phyloP scores from a whole-genome alignment of 2,329 filamentous ascomycete species.

The Cladorrhinum sp. region DNA sequence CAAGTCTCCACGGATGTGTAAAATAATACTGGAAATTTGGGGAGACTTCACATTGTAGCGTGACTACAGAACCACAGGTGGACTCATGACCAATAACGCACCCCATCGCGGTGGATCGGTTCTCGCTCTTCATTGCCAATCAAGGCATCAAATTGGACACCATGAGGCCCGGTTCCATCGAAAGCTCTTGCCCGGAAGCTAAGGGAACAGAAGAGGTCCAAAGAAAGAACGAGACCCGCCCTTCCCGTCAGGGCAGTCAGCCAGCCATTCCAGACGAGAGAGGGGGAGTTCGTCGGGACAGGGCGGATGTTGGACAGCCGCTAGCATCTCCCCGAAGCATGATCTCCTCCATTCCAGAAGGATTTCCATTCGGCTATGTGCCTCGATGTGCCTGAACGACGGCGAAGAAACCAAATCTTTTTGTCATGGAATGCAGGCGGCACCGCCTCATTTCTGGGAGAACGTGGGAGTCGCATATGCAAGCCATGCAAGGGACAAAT shows the following conservation, averaged over 20 bases:
- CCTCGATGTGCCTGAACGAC: conserved; percentile 7
- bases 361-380: conserved; percentile 4
- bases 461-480: conserved; percentile 28
- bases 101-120: conserved; percentile 3
- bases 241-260: neutral
- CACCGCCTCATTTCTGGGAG: conserved; percentile 23
- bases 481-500: conserved; percentile 29
- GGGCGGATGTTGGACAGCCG: conserved; percentile 3
- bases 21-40: neutral
- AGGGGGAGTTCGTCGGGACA: neutral
- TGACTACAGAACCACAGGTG: neutral
- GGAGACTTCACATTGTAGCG: conserved; percentile 5
- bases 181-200: conserved; percentile 2
- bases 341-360: conserved; percentile 10
- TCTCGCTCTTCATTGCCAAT: conserved; percentile 5
- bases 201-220: neutral
- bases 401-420: conserved; percentile 25
- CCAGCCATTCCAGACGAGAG: neutral
- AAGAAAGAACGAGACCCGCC: neutral
- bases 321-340: conserved; percentile 2
- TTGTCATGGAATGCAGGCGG: conserved; percentile 30
- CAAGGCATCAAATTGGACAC: conserved; percentile 3
- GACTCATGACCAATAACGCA: conserved; percentile 7
- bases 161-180: conserved; percentile 3
- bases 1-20: neutral